Evolutionary conservation across 2,329 filamentous ascomycete species (phyloP).

Genomic region (Endoconidiophora laricicola): DNA sequence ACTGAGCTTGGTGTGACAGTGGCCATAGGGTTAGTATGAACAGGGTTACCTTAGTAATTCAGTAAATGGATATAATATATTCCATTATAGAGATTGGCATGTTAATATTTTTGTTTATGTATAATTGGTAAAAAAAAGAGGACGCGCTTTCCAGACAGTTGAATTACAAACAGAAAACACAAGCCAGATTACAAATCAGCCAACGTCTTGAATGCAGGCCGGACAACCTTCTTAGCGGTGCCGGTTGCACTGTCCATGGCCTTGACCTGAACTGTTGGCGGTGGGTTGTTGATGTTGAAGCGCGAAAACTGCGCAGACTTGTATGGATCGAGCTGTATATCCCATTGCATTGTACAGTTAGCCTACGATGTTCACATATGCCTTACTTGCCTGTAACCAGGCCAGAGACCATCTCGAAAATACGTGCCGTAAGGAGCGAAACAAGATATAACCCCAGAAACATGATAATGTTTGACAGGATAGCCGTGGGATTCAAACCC

Average conservation of each 20-base stretch:
- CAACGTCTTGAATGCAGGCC: slow-evolving; percentile 32
- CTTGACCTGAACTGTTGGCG: slow-evolving; percentile 13
- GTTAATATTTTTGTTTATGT: too few relatives aligned
- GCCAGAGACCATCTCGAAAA: neutral
- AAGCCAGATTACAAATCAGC: slow-evolving; percentile 30
- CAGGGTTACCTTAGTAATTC: too few relatives aligned
- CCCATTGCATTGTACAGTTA: neutral
- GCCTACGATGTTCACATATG: neutral
- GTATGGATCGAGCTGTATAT: slow-evolving; percentile 41
- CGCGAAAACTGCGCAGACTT: slow-evolving; percentile 41
- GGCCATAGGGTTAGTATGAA: too few relatives aligned
- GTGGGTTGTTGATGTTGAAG: slow-evolving; percentile 37
- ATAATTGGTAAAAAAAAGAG: too few relatives aligned
- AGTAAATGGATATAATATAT: too few relatives aligned
- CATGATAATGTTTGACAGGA: slow-evolving; percentile 30
- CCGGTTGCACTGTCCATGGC: slow-evolving; percentile 13
- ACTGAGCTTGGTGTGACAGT: too few relatives aligned
- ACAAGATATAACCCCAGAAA: slow-evolving; percentile 46
- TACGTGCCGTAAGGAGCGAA: slow-evolving; percentile 42
- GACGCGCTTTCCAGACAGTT: too few relatives aligned
- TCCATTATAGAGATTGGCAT: too few relatives aligned
- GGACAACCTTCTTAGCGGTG: slow-evolving; percentile 19
- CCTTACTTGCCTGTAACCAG: neutral
- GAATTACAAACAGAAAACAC: too few relatives aligned
- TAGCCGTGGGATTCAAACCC: slow-evolving; percentile 22